Percentiles rank a stretch among this genome's conserved stretches.
Evolutionary conservation across 1,139 yeast species (phyloP).

Genomic region (Meyerozyma sp.): DNA sequence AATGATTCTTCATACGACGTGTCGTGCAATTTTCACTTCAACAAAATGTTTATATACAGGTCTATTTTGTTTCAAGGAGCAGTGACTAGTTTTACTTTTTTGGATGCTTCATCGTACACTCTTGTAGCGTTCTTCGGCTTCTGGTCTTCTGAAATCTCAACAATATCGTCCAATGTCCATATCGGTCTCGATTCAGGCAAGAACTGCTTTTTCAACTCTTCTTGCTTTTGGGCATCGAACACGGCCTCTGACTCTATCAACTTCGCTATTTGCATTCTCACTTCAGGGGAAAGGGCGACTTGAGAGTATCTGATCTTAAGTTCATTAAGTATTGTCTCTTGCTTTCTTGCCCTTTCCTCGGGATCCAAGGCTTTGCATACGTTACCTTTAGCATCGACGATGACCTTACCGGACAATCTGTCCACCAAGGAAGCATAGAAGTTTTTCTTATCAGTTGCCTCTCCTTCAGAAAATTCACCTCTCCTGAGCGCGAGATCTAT

Average conservation of each 20-base stretch:
- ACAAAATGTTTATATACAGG: not conserved
- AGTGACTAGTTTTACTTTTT: slow-evolving; percentile 5
- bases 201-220: slow-evolving; percentile 17
- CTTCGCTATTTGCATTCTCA: slow-evolving; percentile 16
- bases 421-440: slow-evolving; percentile 48
- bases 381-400: slow-evolving; percentile 25
- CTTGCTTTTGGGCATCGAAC: slow-evolving; percentile 21
- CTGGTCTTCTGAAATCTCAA: not conserved
- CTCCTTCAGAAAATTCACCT: slow-evolving; percentile 31
- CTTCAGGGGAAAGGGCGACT: slow-evolving; percentile 20
- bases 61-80: not conserved
- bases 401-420: slow-evolving; percentile 35
- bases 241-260: slow-evolving; percentile 35
- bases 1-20: not conserved
- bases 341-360: slow-evolving; percentile 15
- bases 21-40: not conserved
- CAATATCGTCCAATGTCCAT: not conserved
- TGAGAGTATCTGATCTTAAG: slow-evolving; percentile 18
- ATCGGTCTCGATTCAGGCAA: slow-evolving; percentile 33
- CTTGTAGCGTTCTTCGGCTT: slow-evolving; percentile 8
- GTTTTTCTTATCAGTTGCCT: slow-evolving; percentile 15
- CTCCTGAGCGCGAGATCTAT: slow-evolving; percentile 37
- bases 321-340: slow-evolving; percentile 13
- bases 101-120: slow-evolving; percentile 26
- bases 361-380: slow-evolving; percentile 17